phyloP scores from a whole-genome alignment of 202 grass and related monocot genomes.

The Elaeis oleifera region DNA sequence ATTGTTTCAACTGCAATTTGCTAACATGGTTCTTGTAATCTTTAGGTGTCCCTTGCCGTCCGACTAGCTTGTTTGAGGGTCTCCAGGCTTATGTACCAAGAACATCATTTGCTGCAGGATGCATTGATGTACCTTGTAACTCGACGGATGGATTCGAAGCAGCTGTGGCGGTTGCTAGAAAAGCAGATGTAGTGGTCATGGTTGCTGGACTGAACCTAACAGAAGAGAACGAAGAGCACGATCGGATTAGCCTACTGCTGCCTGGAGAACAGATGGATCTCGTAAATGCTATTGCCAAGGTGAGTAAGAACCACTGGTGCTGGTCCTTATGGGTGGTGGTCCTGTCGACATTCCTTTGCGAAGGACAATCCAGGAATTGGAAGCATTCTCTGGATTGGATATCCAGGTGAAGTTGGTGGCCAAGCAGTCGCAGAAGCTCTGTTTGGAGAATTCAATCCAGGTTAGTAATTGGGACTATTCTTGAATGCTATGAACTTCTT shows the following conservation, averaged over 20 bases:
- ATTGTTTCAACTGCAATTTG: not conserved
- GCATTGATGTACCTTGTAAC: conserved; percentile 46
- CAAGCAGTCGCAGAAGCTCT: conserved; percentile 73
- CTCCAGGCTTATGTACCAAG: conserved; percentile 46
- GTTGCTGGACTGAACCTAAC: conserved; percentile 77
- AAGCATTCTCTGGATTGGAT: conserved; percentile 79
- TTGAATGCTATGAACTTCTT: not conserved
- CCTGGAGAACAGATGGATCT: conserved; percentile 85
- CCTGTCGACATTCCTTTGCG: conserved; percentile 73
- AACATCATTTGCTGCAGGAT: conserved; percentile 50
- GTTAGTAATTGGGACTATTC: conserved; percentile 31
- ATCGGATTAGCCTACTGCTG: conserved; percentile 72
- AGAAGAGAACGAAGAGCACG: conserved; percentile 72
- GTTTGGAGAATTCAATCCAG: conserved; percentile 81
- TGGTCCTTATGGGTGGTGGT: conserved; percentile 76
- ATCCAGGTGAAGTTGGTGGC: conserved; percentile 81
- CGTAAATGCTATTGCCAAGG: conserved; percentile 34
- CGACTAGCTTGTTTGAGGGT: conserved; percentile 50
- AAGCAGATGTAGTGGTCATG: conserved; percentile 48
- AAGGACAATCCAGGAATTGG: conserved; percentile 45
- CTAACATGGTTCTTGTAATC: not conserved
- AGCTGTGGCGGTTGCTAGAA: conserved; percentile 46
- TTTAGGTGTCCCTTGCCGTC: conserved; percentile 63
- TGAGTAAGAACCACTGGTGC: conserved; percentile 48
- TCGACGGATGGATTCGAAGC: conserved; percentile 42